Base-by-base conservation (phyloP, 108 stramenopile genomes). In the Skeletonema menzelii region DNA sequence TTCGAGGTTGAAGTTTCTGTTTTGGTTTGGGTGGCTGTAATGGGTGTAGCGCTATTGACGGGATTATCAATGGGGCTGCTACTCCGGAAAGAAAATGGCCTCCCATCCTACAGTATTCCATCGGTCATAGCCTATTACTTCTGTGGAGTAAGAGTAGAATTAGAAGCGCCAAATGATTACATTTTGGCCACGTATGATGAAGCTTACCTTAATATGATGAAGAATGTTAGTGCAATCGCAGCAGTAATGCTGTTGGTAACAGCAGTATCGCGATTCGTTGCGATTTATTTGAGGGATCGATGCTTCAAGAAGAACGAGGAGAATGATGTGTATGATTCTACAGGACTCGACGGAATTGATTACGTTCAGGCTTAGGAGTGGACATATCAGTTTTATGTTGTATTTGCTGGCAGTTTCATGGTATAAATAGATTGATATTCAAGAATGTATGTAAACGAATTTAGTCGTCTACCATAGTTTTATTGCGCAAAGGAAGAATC, bases 1-100 rank as follows among this genome's bases (percentile, higher is more conserved):
- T 8, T 38, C 8, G 37, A 56, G 5, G 64, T 67, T 49, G 60
- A 61, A 26, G 10, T 22, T 7, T 30, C 40, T 15, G 49, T 56
- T 15, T 61, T 72, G 4, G 27, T 79, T 14, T 79, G 77, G 77
- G 65, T 65, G 28, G 49, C 70, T 17, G 65, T 71, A 22, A 37
- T 79, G 22, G 46, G 70, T 44, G n/a, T 79, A 2, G 65, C 77
- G 1, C 28, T 79, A 13, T 20, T 72, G 28, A 72, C 72, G 46
- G 77, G 77, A 22, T 30, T 65, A 35, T 72, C 57, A 27, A 72
- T 79, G 77, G 77, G 77, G 15, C 61, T 79, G 31, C 35, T 79
- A 10, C 20, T 79, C 19, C 38, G 77, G 0, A 63, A 79, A 65
- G 77, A 79, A 20, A 31, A 32, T 7, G 77, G 77, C n/a, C 47